Percentiles rank a stretch among this genome's conserved stretches.
Conservation (phyloP, 495 filamentous ascomycete genomes). For the Trichodelitschia bisporula region DNA sequence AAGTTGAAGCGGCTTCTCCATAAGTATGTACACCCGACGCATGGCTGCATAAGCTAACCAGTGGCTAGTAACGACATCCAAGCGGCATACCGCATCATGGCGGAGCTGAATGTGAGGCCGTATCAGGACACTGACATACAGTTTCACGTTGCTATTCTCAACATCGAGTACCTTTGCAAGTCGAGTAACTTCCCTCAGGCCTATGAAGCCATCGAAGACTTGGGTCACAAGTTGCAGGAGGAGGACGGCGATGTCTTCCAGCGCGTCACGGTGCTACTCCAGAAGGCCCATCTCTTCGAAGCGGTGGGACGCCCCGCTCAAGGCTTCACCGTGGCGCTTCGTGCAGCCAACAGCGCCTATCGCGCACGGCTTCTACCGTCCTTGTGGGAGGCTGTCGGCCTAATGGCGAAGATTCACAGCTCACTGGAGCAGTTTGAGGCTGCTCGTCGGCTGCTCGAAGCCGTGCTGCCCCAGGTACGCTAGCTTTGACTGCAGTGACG, state of each 20-base stretch:
- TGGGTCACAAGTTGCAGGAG: conserved; percentile 39
- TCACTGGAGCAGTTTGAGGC: conserved; percentile 52
- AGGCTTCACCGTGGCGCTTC: conserved; percentile 60
- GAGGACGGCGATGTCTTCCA: conserved; percentile 52
- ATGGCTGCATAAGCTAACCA: conserved; percentile 5
- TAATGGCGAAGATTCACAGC: conserved; percentile 42
- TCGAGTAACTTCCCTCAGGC: conserved; percentile 25
- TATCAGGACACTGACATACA: not conserved
- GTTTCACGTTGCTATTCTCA: conserved; percentile 9
- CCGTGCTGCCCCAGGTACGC: conserved; percentile 42
- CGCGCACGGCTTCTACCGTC: conserved; percentile 42
- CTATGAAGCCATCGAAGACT: conserved; percentile 30
- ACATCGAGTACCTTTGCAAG: conserved; percentile 49
- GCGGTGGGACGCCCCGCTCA: conserved; percentile 38
- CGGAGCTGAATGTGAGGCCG: conserved; percentile 4
- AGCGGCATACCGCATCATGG: conserved; percentile 4
- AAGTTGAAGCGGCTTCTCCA: conserved; percentile 47
- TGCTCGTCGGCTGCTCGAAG: conserved; percentile 37
- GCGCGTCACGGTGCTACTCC: conserved; percentile 46
- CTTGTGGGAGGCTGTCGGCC: conserved; percentile 55
- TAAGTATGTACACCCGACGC: conserved; percentile 17
- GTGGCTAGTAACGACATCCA: conserved; percentile 11
- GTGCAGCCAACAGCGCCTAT: conserved; percentile 56
- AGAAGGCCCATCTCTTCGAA: conserved; percentile 53
- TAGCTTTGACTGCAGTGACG: conserved; percentile 1